phyloP scores from a whole-genome alignment of 2,329 filamentous ascomycete species.

The Xylaria sp. region DNA sequence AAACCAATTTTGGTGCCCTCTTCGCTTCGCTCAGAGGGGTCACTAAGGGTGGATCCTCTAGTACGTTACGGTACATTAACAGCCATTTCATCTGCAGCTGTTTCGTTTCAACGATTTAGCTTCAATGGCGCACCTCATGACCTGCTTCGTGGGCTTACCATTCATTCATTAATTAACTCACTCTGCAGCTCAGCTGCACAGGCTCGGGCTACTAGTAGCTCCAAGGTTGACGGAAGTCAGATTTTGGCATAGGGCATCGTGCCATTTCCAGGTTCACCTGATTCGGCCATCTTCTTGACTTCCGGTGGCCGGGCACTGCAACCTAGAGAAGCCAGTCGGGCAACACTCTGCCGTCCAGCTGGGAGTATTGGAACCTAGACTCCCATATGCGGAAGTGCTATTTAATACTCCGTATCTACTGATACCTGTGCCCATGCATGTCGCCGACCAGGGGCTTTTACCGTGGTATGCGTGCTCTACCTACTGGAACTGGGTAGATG shows the following conservation, averaged over 20 bases:
- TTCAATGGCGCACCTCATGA: constrained; percentile 7
- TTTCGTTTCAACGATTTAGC: constrained; percentile 22
- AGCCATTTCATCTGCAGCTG: constrained; percentile 10
- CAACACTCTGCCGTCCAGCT: not conserved
- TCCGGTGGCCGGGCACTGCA: not conserved
- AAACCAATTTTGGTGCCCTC: no score
- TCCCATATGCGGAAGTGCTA: constrained; percentile 12
- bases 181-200: constrained; percentile 2
- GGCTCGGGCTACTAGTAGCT: not conserved
- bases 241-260: not conserved
- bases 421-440: constrained; percentile 4
- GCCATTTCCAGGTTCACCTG: not conserved
- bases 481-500: not conserved
- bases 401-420: not conserved
- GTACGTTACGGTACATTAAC: not conserved
- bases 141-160: not conserved
- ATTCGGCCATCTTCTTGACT: not conserved
- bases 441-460: not conserved
- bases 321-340: not conserved
- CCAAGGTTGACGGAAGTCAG: not conserved
- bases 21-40: no score
- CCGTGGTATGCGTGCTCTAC: not conserved
- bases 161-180: not conserved
- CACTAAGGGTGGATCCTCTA: no score
- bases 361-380: constrained; percentile 5